phyloP scores from a whole-genome alignment of 164 flowering plant genomes.

The Liriodendron chinense region DNA sequence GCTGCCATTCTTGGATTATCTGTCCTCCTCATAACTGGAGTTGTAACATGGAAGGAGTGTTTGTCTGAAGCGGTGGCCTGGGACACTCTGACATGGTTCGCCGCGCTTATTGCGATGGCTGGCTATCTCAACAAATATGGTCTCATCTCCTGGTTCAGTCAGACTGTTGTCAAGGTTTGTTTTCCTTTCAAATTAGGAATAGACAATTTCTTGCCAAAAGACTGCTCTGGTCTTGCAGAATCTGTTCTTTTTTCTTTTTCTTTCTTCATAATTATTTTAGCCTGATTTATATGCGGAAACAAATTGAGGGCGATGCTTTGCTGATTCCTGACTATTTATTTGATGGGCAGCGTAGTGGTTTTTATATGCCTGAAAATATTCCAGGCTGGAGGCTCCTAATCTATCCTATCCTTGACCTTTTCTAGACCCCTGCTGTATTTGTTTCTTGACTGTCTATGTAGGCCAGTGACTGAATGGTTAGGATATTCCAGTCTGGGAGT shows the following conservation, averaged over 20 bases:
- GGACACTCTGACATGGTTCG: constrained; percentile 98
- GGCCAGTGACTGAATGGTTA: no score
- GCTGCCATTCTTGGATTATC: constrained; percentile 96
- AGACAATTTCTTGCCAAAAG: no score
- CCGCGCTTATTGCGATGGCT: constrained; percentile 98
- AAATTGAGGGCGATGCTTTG: not conserved
- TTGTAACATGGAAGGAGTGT: constrained; percentile 97
- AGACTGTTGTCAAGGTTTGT: constrained; percentile 85
- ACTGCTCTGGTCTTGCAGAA: not conserved
- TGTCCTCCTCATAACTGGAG: constrained; percentile 83
- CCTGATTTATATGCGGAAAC: not conserved
- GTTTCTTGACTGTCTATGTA: no score
- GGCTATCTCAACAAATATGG: constrained; percentile 94
- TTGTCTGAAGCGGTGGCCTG: constrained; percentile 81
- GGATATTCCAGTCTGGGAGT: no score
- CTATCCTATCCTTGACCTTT: no score
- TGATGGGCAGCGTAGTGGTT: not conserved
- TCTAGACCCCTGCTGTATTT: no score
- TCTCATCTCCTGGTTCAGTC: constrained; percentile 88
- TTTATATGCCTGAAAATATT: no score
- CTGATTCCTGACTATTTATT: not conserved
- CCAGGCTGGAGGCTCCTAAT: no score
- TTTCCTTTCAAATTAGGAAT: constrained; percentile 6
- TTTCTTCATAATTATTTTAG: not conserved
- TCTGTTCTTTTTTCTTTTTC: not conserved